phyloP scores from a whole-genome alignment of 1,284 basidiomycete genomes.

The Cryptococcus jaspeensis region DNA sequence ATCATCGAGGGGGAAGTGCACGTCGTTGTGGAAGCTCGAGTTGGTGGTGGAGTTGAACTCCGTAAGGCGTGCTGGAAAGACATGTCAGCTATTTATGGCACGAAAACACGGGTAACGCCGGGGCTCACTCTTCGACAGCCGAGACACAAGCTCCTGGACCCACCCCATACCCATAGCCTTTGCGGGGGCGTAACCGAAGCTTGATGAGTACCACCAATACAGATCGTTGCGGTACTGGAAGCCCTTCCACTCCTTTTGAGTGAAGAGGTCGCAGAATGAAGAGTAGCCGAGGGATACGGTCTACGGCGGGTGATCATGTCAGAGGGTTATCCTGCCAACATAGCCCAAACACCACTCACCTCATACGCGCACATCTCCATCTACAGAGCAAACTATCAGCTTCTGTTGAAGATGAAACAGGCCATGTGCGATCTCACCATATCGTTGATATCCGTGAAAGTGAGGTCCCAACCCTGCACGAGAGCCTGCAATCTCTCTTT shows the following conservation, averaged over 20 bases:
- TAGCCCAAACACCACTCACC: slow-evolving; percentile 35
- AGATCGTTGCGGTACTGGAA: slow-evolving; percentile 59
- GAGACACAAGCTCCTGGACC: slow-evolving; percentile 52
- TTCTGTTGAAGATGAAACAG: slow-evolving; percentile 40
- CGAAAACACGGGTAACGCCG: not conserved
- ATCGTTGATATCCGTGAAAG: slow-evolving; percentile 63
- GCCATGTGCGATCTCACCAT: slow-evolving; percentile 51
- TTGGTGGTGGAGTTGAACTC: slow-evolving; percentile 61
- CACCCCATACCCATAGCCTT: slow-evolving; percentile 52
- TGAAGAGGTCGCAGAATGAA: slow-evolving; percentile 60
- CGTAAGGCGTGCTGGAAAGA: slow-evolving; percentile 53
- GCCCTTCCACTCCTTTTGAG: slow-evolving; percentile 64
- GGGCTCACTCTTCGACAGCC: slow-evolving; percentile 44
- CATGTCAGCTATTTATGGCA: not conserved
- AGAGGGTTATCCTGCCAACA: not conserved
- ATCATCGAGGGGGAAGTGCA: slow-evolving; percentile 64
- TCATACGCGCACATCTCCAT: slow-evolving; percentile 61
- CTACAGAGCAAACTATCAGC: slow-evolving; percentile 51
- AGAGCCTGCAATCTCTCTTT: slow-evolving; percentile 62
- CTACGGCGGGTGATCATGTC: slow-evolving; percentile 28
- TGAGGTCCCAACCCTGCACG: slow-evolving; percentile 65
- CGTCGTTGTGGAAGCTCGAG: slow-evolving; percentile 57
- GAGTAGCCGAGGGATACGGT: slow-evolving; percentile 55
- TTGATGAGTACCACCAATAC: slow-evolving; percentile 51
- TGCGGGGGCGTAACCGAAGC: slow-evolving; percentile 49